phyloP scores from a whole-genome alignment of 2,329 filamentous ascomycete genomes.

The Trichocomaceae sp. region DNA sequence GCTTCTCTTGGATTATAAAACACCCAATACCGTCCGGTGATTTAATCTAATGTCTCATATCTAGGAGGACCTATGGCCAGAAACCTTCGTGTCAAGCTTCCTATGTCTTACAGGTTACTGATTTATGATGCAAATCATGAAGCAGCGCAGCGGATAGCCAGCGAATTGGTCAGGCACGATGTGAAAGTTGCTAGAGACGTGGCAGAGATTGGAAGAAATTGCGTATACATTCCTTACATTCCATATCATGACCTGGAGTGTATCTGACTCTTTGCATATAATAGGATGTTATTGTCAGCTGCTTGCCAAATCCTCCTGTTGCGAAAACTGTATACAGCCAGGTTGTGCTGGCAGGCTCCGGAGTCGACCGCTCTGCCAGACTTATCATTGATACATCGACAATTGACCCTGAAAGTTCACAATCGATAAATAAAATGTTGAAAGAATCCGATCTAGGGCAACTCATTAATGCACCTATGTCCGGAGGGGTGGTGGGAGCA shows the following conservation, averaged over 20 bases:
- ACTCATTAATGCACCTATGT: slow-evolving; percentile 4
- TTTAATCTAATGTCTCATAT: background rate
- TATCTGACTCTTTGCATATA: background rate
- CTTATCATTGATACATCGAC: slow-evolving; percentile 5
- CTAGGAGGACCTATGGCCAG: slow-evolving; percentile 1
- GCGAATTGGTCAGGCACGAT: background rate
- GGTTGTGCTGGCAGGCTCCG: slow-evolving; percentile 1
- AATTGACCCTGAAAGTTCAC: slow-evolving; percentile 4
- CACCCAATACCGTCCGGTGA: background rate
- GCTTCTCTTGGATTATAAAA: background rate
- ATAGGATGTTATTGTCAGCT: slow-evolving; percentile 4
- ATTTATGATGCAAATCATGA: slow-evolving; percentile 3
- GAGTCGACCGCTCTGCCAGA: slow-evolving; percentile 2
- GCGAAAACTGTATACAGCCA: slow-evolving; percentile 4
- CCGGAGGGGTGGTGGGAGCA: slow-evolving; percentile 5
- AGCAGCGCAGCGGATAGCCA: slow-evolving; percentile 3
- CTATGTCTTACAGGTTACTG: background rate
- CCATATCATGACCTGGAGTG: background rate
- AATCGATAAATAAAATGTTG: background rate
- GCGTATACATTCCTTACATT: slow-evolving; percentile 3
- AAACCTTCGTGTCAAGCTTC: slow-evolving; percentile 5
- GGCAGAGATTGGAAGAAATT: background rate
- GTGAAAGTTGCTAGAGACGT: slow-evolving; percentile 1
- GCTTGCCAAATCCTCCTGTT: slow-evolving; percentile 4
- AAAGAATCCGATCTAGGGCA: background rate